These are phyloP conservation scores for Cercospora nicotianae DNA, from an alignment of 2,329 filamentous ascomycete species.

Conservation along the genomic window DNA sequence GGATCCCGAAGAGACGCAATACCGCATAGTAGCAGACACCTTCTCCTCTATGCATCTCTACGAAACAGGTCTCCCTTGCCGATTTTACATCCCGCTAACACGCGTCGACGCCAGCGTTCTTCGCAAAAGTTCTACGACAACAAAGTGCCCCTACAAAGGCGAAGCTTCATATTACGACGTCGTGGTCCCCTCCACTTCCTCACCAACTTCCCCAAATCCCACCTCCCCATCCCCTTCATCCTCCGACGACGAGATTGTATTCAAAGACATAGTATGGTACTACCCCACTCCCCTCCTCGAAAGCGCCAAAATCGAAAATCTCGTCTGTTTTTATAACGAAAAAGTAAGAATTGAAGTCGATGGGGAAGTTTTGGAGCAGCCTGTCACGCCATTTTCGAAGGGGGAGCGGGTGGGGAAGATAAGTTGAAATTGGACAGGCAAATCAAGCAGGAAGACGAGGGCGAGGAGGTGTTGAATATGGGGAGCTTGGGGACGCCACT, in stretches of 20 bases:
- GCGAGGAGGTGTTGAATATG: slow-evolving; percentile 4
- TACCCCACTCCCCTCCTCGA: slow-evolving; percentile 60
- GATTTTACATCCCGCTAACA: slow-evolving; percentile 61
- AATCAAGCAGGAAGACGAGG: background rate
- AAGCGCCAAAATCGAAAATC: slow-evolving; percentile 56
- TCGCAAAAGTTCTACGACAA: slow-evolving; percentile 53
- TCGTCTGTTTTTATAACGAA: slow-evolving; percentile 65
- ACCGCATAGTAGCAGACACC: slow-evolving; percentile 48
- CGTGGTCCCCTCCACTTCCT: slow-evolving; percentile 10
- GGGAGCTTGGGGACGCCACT: slow-evolving; percentile 4
- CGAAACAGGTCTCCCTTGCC: slow-evolving; percentile 60
- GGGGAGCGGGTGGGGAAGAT: background rate
- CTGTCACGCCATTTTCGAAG: slow-evolving; percentile 34
- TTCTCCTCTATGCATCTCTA: slow-evolving; percentile 54
- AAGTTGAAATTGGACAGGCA: background rate
- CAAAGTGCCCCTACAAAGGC: slow-evolving; percentile 67
- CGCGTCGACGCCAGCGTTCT: slow-evolving; percentile 51
- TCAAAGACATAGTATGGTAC: slow-evolving; percentile 62
- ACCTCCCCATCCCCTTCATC: no score
- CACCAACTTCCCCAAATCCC: background rate
- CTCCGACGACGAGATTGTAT: slow-evolving; percentile 39
- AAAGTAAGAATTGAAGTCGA: slow-evolving; percentile 63
- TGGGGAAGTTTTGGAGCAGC: slow-evolving; percentile 36
- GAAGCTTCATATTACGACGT: slow-evolving; percentile 63
- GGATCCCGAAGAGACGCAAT: background rate